Evolutionary conservation across 2,329 filamentous ascomycete genomes (phyloP).

Genomic region (Claviceps sp.): DNA sequence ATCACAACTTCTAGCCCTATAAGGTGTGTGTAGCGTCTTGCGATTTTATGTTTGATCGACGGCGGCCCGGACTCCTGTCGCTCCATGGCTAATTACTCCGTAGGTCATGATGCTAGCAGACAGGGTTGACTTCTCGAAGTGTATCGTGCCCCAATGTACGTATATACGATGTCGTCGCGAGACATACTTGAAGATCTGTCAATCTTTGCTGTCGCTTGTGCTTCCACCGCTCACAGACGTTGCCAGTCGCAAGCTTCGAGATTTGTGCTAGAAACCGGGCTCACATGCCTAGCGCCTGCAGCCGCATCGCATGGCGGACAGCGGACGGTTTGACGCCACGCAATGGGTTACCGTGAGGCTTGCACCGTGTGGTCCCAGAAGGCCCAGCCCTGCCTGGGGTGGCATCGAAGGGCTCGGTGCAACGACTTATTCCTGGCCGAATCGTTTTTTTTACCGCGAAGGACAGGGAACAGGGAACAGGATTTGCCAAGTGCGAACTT

Average conservation of each 20-base stretch:
- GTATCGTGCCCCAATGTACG: neutral
- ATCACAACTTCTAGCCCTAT: constrained; percentile 2
- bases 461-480: neutral
- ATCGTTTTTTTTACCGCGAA: constrained; percentile 1
- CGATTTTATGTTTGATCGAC: constrained; percentile 1
- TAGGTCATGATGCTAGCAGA: neutral
- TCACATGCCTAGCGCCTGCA: neutral
- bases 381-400: constrained; percentile 8
- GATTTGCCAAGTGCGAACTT: neutral
- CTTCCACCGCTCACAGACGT: neutral
- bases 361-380: constrained; percentile 2
- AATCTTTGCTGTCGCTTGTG: neutral
- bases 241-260: constrained; percentile 4
- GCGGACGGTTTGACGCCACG: constrained; percentile 2
- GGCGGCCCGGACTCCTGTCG: constrained; percentile 3
- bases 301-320: neutral
- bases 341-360: constrained; percentile 3
- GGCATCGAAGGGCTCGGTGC: constrained; percentile 7
- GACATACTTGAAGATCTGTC: neutral
- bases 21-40: constrained; percentile 4
- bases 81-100: neutral
- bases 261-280: constrained; percentile 1
- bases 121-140: neutral
- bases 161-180: neutral
- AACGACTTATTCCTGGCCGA: constrained; percentile 3